These are phyloP conservation scores for Trametes meyenii DNA, from an alignment of 768 basidiomycete species.

Conservation along the genomic window DNA sequence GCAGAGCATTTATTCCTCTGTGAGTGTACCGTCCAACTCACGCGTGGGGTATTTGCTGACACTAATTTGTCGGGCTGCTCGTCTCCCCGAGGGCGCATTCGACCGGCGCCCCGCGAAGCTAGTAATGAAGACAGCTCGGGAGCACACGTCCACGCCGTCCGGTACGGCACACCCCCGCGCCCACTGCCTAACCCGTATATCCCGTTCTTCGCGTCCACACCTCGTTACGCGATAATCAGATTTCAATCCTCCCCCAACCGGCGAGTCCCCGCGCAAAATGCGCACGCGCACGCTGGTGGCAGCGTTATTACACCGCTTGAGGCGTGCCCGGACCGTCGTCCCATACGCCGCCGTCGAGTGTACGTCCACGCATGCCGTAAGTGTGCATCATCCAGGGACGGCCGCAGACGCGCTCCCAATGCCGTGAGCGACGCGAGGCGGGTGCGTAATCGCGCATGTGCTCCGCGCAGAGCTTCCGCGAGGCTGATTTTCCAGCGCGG, in stretches of 20 bases:
- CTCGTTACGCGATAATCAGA: too few relatives aligned
- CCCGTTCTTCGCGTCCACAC: background rate
- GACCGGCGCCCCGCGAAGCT: background rate
- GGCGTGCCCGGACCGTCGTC: too few relatives aligned
- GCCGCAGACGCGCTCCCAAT: background rate
- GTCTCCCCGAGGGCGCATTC: background rate
- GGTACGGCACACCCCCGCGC: background rate
- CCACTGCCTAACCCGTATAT: background rate
- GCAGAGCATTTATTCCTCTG: background rate
- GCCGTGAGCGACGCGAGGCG: background rate
- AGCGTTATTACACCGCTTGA: too few relatives aligned
- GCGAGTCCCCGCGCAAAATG: too few relatives aligned
- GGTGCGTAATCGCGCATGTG: constrained; percentile 3
- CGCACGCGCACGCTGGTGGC: too few relatives aligned
- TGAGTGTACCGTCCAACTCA: background rate
- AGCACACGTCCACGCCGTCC: too few relatives aligned
- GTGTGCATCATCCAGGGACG: background rate
- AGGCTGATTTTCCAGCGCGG: background rate
- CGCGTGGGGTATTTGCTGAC: background rate
- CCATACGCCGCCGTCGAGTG: too few relatives aligned
- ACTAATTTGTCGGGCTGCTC: background rate
- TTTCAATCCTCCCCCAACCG: too few relatives aligned
- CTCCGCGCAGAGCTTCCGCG: background rate
- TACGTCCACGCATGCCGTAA: background rate
- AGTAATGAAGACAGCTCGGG: background rate